Base-by-base conservation (phyloP, 2,329 filamentous ascomycete species). In the Botrytis squamosa region DNA sequence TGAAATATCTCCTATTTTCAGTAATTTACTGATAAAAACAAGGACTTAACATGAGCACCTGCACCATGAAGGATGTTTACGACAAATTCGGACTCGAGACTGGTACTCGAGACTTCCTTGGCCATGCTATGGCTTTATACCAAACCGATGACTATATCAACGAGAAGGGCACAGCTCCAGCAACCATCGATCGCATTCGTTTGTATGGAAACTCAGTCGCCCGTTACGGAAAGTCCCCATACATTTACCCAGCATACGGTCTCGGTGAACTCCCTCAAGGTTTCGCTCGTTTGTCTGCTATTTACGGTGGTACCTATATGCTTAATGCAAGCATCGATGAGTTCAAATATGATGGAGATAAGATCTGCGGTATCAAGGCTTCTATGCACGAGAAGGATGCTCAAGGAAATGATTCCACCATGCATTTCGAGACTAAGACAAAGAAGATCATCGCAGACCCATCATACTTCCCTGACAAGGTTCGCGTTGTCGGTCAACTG, bases 291-390 rank as follows among this genome's bases (percentile, higher is more conserved):
- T 89, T 99, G 72, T 98, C 95, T 59, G 96, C 96, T 83, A 98
- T 99, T 84, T 98, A 99, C 82, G 96, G 96, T 77, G 96, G 96
- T 79, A 99, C 96, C 69, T 99, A 99, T 86, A 99, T 99, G 95
- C 91, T 99, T 81, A 98, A 98, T 88, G 97, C 96, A 79, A 90
- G 91, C 78, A 89, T 99, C 73, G 93, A 98, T 77, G 96, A 99
- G 86, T 86, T 99, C 77, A 84, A 92, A 75, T 97, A 96, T 82
- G 93, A 97, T 74, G 89, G 87, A 73, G 89, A 88, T 81, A 97
- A 97, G 87, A 93, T 95, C n/a, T 88, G 90, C 25, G 96, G 96
- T 73, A 98, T 99, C 86, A 97, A 97, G 87, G 96, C 96, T 69
- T 98, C 96, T 79, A 98, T 98, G 95, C 82, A 93, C 93, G 82